Conservation (phyloP, 2,329 filamentous ascomycete species). For the Aspergillus tamarii region DNA sequence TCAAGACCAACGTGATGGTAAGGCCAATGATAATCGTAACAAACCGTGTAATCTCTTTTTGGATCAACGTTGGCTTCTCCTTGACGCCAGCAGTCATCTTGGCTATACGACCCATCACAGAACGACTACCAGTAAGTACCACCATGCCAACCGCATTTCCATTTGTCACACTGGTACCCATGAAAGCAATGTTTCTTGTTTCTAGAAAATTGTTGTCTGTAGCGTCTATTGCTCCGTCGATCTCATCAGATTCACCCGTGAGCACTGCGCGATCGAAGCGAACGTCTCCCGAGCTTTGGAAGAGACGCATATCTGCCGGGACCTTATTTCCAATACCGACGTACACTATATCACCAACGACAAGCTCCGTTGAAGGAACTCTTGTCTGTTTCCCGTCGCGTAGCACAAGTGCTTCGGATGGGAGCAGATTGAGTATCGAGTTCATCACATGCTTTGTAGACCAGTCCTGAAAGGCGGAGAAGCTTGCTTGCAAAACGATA, state of each 20-base stretch:
- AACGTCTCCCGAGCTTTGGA: conserved; percentile 70
- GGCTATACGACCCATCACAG: conserved; percentile 77
- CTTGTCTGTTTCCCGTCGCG: conserved; percentile 62
- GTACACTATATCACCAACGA: conserved; percentile 71
- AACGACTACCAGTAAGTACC: conserved; percentile 70
- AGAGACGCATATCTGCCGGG: conserved; percentile 73
- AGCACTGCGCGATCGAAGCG: conserved; percentile 76
- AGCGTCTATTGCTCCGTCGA: conserved; percentile 65
- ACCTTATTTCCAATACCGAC: conserved; percentile 75
- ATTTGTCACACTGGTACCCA: conserved; percentile 76
- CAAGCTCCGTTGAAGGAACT: conserved; percentile 64
- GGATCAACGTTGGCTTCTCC: conserved; percentile 68
- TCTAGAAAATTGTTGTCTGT: conserved; percentile 77
- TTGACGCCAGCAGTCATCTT: conserved; percentile 73
- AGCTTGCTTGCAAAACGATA: conserved; percentile 69
- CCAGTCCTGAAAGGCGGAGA: conserved; percentile 75
- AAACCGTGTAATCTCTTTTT: conserved; percentile 74
- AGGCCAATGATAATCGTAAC: conserved; percentile 70
- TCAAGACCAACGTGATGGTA: conserved; percentile 65
- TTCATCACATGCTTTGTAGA: conserved; percentile 77
- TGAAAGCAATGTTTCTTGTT: conserved; percentile 74
- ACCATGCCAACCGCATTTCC: conserved; percentile 70
- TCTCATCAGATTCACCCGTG: conserved; percentile 71
- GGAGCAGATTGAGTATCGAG: conserved; percentile 76
- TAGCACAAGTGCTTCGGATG: conserved; percentile 68